Percentiles rank a stretch among this genome's conserved stretches.
phyloP scores from a whole-genome alignment of 1,284 basidiomycete species.

The Austropuccinia psidii region DNA sequence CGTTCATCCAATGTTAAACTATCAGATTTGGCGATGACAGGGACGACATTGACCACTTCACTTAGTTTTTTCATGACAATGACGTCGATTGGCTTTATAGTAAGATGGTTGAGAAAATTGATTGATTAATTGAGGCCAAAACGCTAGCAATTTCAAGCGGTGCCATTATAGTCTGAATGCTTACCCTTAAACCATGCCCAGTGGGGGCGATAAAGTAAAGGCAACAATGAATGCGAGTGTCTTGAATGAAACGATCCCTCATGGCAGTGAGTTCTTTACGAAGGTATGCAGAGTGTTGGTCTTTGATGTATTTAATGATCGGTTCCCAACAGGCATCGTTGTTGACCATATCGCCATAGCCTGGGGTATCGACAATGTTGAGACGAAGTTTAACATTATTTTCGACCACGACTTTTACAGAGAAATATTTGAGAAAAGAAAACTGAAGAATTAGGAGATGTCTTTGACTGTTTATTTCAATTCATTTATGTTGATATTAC shows the following conservation, averaged over 20 bases:
- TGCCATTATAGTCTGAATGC: conserved; percentile 27
- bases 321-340: conserved; percentile 84
- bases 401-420: conserved; percentile 72
- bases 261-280: conserved; percentile 98
- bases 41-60: conserved; percentile 98
- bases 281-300: conserved; percentile 97
- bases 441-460: not conserved
- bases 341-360: conserved; percentile 97
- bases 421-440: conserved; percentile 13
- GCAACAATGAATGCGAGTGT: conserved; percentile 97
- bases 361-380: conserved; percentile 98
- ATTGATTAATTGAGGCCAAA: not conserved
- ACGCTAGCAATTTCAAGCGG: not conserved
- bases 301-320: conserved; percentile 52
- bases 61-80: conserved; percentile 98
- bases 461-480: not conserved
- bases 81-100: conserved; percentile 63
- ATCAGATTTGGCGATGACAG: conserved; percentile 97
- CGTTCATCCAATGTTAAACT: conserved; percentile 88
- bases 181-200: conserved; percentile 76
- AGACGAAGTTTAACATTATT: conserved; percentile 89
- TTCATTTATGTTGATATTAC: conserved; percentile 42
- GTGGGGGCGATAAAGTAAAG: conserved; percentile 98
- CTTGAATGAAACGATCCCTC: conserved; percentile 95
- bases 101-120: conserved; percentile 39